These are phyloP conservation scores for Diddensiella santjacobensis DNA, from an alignment of 805 yeast species.

Conservation along the genomic window DNA sequence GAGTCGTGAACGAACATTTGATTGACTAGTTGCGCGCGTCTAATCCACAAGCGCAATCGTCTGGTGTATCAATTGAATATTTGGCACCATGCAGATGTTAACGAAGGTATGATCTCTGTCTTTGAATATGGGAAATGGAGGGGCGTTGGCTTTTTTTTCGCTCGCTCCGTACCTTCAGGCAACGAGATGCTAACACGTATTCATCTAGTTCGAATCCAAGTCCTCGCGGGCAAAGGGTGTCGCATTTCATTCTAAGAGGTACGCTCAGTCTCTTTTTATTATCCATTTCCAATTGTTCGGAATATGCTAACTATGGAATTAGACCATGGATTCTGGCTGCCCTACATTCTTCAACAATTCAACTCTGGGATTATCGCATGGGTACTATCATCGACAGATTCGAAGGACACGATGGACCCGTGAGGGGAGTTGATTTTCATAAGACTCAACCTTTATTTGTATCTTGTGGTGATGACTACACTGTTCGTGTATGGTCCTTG, in stretches of 20 bases:
- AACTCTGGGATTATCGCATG: slow-evolving; percentile 99
- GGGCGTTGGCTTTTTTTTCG: too few relatives aligned
- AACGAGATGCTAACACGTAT: neutral
- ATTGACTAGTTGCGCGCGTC: neutral
- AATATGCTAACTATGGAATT: slow-evolving; percentile 17
- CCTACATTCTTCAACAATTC: slow-evolving; percentile 95
- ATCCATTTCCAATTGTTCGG: neutral
- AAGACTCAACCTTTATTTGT: slow-evolving; percentile 97
- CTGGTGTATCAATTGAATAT: neutral
- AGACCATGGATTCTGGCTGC: slow-evolving; percentile 97
- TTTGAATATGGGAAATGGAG: too few relatives aligned
- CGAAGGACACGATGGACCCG: slow-evolving; percentile 99
- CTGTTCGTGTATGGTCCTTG: slow-evolving; percentile 93
- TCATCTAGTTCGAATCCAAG: slow-evolving; percentile 84
- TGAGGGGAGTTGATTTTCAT: slow-evolving; percentile 91
- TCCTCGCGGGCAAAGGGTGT: slow-evolving; percentile 96
- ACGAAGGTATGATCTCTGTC: slow-evolving; percentile 68
- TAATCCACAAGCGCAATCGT: neutral
- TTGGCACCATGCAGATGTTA: slow-evolving; percentile 65
- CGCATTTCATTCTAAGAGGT: slow-evolving; percentile 89
- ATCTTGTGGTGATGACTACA: slow-evolving; percentile 96
- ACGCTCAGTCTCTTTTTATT: neutral
- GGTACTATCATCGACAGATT: slow-evolving; percentile 94
- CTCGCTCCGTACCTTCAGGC: too few relatives aligned
- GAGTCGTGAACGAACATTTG: neutral